Conservation (phyloP, 345 rosid genomes). For the Hibiscus syriacus region DNA sequence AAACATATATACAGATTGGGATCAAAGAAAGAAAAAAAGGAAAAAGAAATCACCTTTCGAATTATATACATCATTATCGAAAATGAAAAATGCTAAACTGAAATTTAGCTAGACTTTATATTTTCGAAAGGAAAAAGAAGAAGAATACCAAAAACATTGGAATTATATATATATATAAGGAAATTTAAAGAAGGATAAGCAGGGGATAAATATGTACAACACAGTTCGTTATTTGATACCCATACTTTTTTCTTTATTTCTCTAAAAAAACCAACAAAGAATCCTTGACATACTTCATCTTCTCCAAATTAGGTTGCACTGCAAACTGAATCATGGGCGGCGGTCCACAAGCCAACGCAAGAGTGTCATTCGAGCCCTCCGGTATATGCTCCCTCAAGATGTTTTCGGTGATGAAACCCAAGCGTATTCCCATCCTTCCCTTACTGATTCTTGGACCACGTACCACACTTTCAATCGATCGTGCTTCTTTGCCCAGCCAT, state of each 20-base stretch:
- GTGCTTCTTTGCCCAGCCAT: conserved; percentile 48
- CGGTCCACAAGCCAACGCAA: conserved; percentile 84
- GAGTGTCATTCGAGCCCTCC: conserved; percentile 39
- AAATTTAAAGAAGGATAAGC: neutral
- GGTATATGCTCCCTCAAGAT: conserved; percentile 65
- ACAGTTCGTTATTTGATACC: neutral
- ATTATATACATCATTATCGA: neutral
- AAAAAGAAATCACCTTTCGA: too few species aligned
- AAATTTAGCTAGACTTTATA: neutral
- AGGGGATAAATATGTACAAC: neutral
- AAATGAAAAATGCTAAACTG: neutral
- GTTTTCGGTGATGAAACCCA: conserved; percentile 57
- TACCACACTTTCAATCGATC: conserved; percentile 45
- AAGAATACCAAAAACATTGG: neutral
- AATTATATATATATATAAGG: neutral
- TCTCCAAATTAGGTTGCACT: conserved; percentile 88
- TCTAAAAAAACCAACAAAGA: conserved; percentile 60
- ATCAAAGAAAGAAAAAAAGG: too few species aligned
- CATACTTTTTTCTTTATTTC: neutral
- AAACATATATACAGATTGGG: neutral
- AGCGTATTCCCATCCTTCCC: conserved; percentile 71
- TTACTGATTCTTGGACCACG: conserved; percentile 45
- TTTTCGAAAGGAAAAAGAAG: neutral
- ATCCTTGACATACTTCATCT: conserved; percentile 67
- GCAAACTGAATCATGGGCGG: conserved; percentile 96